Evolutionary conservation across 805 yeast species (phyloP), one percentile per base, ranked within the genome.

Genomic region (Ogataea nonfermentans): DNA sequence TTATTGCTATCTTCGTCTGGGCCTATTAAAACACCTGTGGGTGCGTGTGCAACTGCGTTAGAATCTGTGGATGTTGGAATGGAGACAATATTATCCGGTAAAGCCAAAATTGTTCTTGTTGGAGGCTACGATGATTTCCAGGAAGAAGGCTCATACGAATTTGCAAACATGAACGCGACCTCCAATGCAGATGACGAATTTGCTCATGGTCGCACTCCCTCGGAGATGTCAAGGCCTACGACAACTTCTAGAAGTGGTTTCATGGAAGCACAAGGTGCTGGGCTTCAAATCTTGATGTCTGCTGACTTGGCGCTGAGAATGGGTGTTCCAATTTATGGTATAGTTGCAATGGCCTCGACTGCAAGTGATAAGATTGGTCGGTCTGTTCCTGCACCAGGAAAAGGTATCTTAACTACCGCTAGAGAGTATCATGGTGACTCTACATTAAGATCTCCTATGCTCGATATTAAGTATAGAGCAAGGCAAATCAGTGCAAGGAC

Each of bases 111-210:
- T 56, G 88, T 93, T 67, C 74, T 93, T 58, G 97, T 91, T 56
- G 99, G 99, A 77, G 99, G 99, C 70, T 89, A 86, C 66, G 99
- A 93, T 73, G 99, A 93, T 61, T 90, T 93, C 91, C 96, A 89
- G 69, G 99, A 93, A 70, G 99, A 93, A 71, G 97, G 98, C 54
- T 89, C 97, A 44, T 84, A 79, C 59, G 99, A 93, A 68, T 93
- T 93, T 67, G 99, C 87, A 57, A 93, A 93, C 74, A 93, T 93
- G 99, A 90, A 90, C 59, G 99, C 99, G 32, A 93, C 99, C 31
- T 84, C 96, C 22, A 88, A 91, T 69, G 74, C 97, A 19, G 61
- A 78, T 44, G 87, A 81, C 44, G 99, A 93, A 71, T 73, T 84
- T 53, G 95, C 78, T 35, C 93, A 87, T 52, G 99, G 99, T 51